A percentile compares a stretch with the other conserved stretches of the same genome.
Evolutionary conservation across 108 stramenopile genomes (phyloP).

Genomic region (Fragilariopsis cylindrus): DNA sequence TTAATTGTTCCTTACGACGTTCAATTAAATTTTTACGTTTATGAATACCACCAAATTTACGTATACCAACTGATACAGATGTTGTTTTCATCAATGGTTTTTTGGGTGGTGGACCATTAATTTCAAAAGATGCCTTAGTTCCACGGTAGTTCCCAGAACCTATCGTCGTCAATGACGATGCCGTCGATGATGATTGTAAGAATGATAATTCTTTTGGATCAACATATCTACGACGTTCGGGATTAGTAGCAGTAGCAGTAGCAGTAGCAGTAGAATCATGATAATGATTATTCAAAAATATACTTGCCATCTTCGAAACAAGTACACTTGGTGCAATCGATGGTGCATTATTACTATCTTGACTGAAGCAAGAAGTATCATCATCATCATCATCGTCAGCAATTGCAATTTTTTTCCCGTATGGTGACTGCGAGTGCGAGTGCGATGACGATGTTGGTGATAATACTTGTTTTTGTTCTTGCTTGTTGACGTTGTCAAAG

Average conservation of each 20-base stretch:
- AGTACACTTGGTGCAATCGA: constrained; percentile 28
- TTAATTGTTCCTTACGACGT: constrained; percentile 42
- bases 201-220: constrained; percentile 27
- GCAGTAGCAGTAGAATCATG: not conserved
- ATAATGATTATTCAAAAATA: constrained; percentile 15
- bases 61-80: constrained; percentile 24
- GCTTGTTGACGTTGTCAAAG: too few relatives aligned
- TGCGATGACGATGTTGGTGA: too few relatives aligned
- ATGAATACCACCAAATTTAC: constrained; percentile 31
- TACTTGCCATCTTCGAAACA: constrained; percentile 26
- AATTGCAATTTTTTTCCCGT: too few relatives aligned
- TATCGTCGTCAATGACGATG: not conserved
- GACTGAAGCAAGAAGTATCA: constrained; percentile 1
- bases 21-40: constrained; percentile 22
- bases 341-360: constrained; percentile 7
- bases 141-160: not conserved
- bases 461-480: too few relatives aligned
- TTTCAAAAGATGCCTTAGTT: not conserved
- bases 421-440: too few relatives aligned
- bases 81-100: not conserved
- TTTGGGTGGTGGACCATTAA: not conserved
- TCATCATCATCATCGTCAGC: not conserved
- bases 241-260: not conserved
- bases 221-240: constrained; percentile 21
- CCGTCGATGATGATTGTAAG: constrained; percentile 1